Conservation (phyloP, 1,284 basidiomycete genomes). For the Puccinia coronata region DNA sequence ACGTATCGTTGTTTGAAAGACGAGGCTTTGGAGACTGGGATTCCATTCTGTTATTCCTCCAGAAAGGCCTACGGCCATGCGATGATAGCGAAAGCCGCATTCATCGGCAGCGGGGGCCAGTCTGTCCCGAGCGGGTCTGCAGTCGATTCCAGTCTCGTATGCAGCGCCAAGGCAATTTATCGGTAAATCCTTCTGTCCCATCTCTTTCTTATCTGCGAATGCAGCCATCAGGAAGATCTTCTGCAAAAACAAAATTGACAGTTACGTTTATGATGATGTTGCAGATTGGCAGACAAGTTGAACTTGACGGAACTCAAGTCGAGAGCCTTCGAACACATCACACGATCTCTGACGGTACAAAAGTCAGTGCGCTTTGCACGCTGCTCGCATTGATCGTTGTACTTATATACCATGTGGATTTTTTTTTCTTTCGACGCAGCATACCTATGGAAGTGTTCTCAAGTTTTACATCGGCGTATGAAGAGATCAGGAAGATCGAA, state of each 20-base stretch:
- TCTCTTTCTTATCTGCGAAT: neutral
- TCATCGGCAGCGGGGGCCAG: conserved; percentile 40
- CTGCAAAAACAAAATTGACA: conserved; percentile 2
- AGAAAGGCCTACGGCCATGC: conserved; percentile 3
- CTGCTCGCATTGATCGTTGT: neutral
- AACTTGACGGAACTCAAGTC: conserved; percentile 55
- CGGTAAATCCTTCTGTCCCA: conserved; percentile 11
- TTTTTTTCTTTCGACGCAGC: conserved; percentile 27
- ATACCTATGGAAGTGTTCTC: conserved; percentile 54
- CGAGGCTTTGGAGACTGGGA: conserved; percentile 44
- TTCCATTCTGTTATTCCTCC: conserved; percentile 17
- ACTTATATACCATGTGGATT: neutral
- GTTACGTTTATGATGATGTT: neutral
- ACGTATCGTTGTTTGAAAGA: conserved; percentile 55
- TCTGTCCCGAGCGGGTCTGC: neutral
- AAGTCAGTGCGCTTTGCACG: conserved; percentile 51
- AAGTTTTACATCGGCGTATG: conserved; percentile 53
- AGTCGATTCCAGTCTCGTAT: conserved; percentile 24
- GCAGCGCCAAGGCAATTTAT: conserved; percentile 56
- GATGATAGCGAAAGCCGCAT: conserved; percentile 23
- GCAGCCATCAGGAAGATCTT: neutral
- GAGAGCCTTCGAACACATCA: conserved; percentile 55
- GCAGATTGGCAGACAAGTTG: conserved; percentile 56
- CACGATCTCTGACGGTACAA: conserved; percentile 52
- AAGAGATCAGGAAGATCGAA: conserved; percentile 53